These are phyloP conservation scores for Bipolaris zeicola DNA, from an alignment of 2,329 filamentous ascomycete species.

Conservation along the genomic window DNA sequence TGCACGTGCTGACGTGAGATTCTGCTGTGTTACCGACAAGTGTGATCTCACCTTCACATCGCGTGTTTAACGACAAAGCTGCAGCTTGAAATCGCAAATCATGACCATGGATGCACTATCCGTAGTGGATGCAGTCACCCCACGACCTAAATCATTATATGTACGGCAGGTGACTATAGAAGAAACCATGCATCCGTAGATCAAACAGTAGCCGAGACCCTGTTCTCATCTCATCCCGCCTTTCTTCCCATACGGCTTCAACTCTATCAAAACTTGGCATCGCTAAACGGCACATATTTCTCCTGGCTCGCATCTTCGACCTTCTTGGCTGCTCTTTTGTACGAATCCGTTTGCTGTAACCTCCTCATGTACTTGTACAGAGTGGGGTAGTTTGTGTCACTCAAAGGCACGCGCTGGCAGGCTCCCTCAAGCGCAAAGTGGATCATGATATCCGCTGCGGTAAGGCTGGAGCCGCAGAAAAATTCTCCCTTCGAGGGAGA, in stretches of 20 bases:
- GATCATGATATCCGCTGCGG: slow-evolving; percentile 60
- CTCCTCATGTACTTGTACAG: slow-evolving; percentile 54
- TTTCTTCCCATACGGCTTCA: neutral
- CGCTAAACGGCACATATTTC: slow-evolving; percentile 43
- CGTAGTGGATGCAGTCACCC: no score
- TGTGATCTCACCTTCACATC: neutral
- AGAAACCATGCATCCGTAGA: neutral
- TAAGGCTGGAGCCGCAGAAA: slow-evolving; percentile 56
- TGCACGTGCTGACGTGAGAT: slow-evolving; percentile 2
- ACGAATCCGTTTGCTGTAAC: slow-evolving; percentile 53
- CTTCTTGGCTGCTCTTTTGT: slow-evolving; percentile 56
- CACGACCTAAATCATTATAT: no score
- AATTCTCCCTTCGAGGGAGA: slow-evolving; percentile 57
- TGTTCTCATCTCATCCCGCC: neutral
- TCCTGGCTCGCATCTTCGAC: slow-evolving; percentile 53
- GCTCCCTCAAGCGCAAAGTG: slow-evolving; percentile 58
- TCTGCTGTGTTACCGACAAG: neutral
- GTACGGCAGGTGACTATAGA: neutral
- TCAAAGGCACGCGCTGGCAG: slow-evolving; percentile 44
- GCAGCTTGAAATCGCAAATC: neutral
- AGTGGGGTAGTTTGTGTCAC: slow-evolving; percentile 53
- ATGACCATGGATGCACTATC: no score
- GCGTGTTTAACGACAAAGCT: neutral
- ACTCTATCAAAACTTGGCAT: slow-evolving; percentile 21
- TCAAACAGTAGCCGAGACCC: neutral